Evolutionary conservation across 75 land plant species (phyloP).

Genomic region (Selaginella tamariscina): DNA sequence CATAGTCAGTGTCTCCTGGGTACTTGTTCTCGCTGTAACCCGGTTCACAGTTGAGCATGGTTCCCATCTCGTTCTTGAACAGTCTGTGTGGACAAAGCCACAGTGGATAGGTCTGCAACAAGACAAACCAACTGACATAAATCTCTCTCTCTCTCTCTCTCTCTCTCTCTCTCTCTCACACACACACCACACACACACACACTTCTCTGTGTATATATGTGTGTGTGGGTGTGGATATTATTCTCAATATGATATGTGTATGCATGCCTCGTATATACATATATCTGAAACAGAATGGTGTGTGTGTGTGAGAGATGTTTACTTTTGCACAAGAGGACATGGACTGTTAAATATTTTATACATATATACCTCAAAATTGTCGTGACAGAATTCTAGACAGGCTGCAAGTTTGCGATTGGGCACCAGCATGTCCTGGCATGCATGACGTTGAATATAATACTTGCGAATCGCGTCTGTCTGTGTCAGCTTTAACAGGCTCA

Average conservation of each 20-base stretch:
- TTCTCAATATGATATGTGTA: no score
- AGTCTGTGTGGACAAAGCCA: conserved; percentile 28
- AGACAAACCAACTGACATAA: not conserved
- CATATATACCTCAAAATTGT: conserved; percentile 22
- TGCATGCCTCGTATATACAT: no score
- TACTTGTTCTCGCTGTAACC: conserved; percentile 21
- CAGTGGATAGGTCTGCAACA: conserved; percentile 20
- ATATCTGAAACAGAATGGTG: no score
- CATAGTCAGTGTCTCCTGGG: conserved; percentile 27
- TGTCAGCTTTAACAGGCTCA: conserved; percentile 26
- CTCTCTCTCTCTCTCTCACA: no score
- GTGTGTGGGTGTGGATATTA: no score
- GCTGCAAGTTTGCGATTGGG: conserved; percentile 21
- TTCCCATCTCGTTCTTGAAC: conserved; percentile 25
- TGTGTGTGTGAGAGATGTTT: no score
- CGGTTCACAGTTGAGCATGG: conserved; percentile 25
- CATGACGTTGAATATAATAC: conserved; percentile 29
- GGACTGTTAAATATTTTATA: not conserved
- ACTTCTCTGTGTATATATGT: no score
- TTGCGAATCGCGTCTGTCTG: conserved; percentile 27
- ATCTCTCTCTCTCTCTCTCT: no score
- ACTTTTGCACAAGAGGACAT: not conserved
- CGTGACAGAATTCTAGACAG: conserved; percentile 23
- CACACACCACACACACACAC: no score
- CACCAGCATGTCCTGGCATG: conserved; percentile 29